Percentiles rank a stretch among this genome's conserved stretches.
Conservation (phyloP, 257 asterid species). For the Solanum dulcamara region DNA sequence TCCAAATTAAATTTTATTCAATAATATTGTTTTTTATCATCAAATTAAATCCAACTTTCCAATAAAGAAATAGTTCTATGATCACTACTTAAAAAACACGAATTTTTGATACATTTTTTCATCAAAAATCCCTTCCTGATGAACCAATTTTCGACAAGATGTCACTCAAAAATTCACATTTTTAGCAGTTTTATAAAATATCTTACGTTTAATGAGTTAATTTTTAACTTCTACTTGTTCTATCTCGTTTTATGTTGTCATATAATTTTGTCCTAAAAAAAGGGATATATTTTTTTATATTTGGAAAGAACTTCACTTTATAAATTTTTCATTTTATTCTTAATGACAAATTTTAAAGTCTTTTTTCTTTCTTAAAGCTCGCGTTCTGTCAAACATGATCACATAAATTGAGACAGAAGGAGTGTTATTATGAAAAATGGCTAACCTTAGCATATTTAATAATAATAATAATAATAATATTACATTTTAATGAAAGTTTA, state of each 20-base stretch:
- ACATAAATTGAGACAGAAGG: background rate
- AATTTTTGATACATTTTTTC: background rate
- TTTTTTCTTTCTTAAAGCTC: background rate
- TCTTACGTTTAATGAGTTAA: background rate
- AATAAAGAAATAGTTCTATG: background rate
- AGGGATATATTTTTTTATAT: background rate
- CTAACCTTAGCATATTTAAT: background rate
- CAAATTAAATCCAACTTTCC: background rate
- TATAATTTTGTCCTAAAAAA: background rate
- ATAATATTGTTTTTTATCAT: background rate
- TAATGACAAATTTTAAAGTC: background rate
- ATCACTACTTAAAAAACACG: background rate
- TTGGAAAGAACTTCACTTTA: background rate
- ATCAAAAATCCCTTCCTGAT: background rate
- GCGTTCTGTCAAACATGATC: background rate
- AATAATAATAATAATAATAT: background rate
- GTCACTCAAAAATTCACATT: background rate
- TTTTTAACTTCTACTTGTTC: background rate
- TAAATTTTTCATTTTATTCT: background rate
- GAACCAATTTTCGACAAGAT: background rate
- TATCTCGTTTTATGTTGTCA: background rate
- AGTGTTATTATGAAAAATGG: background rate
- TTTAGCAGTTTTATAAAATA: background rate
- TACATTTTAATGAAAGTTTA: background rate
- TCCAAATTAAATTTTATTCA: background rate